Conservation (phyloP, 1,284 basidiomycete species). For the Puccinia triticina region DNA sequence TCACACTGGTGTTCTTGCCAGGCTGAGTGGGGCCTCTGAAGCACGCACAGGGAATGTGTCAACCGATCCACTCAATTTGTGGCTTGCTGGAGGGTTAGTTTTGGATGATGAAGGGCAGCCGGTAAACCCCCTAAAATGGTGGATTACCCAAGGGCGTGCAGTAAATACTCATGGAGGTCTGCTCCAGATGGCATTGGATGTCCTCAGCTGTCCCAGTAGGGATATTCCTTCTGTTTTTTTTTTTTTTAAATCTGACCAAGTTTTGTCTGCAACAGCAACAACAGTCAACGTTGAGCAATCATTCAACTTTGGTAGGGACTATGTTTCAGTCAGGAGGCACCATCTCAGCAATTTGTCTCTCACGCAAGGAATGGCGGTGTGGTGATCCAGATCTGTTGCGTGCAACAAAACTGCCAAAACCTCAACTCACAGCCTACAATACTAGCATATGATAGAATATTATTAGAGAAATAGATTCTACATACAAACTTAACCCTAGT, state of each 20-base stretch:
- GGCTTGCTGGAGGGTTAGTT: neutral
- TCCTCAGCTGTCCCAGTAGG: neutral
- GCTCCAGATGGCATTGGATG: too few relatives aligned
- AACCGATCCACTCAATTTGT: neutral
- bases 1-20: neutral
- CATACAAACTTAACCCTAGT: too few relatives aligned
- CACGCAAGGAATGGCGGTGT: too few relatives aligned
- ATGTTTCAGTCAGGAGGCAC: too few relatives aligned
- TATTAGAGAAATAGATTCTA: too few relatives aligned
- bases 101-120: constrained; percentile 6
- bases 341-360: too few relatives aligned
- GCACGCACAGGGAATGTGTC: neutral
- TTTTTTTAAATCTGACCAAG: neutral
- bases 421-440: too few relatives aligned
- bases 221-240: neutral
- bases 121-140: neutral
- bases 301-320: too few relatives aligned
- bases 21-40: neutral
- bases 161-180: constrained; percentile 11
- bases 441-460: too few relatives aligned
- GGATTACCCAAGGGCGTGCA: neutral
- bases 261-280: neutral
- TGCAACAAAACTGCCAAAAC: neutral
- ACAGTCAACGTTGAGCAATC: neutral
- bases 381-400: too few relatives aligned